A percentile compares a stretch with the other conserved stretches of the same genome.
Conservation (phyloP, 78 protist genomes). For the Dictyostelium capitatum region DNA sequence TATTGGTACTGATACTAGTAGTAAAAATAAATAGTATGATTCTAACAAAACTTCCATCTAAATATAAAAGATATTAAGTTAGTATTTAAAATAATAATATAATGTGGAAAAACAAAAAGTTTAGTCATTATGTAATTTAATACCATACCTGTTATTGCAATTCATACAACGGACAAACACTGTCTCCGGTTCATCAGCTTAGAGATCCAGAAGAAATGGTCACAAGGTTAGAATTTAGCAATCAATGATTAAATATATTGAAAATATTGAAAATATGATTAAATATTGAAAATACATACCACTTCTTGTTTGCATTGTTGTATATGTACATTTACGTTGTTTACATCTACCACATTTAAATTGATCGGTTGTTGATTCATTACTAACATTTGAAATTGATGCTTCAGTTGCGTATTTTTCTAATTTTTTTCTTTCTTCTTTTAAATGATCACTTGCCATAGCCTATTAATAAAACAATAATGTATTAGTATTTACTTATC, state of each 20-base stretch:
- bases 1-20: too few relatives aligned
- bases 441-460: conserved; percentile 67
- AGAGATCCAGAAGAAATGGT: too few relatives aligned
- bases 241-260: too few relatives aligned
- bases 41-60: background rate
- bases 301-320: conserved; percentile 93
- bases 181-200: conserved; percentile 88
- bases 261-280: too few relatives aligned
- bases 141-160: conserved; percentile 74
- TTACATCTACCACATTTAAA: conserved; percentile 92
- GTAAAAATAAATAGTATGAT: too few relatives aligned
- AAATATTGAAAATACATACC: background rate
- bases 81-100: background rate
- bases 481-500: background rate
- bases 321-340: conserved; percentile 84
- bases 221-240: too few relatives aligned
- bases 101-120: too few relatives aligned
- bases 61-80: background rate
- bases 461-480: conserved; percentile 26
- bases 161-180: conserved; percentile 86
- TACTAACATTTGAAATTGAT: background rate
- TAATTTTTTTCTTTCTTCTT: conserved; percentile 59
- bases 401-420: conserved; percentile 24
- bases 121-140: background rate
- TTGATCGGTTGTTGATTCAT: conserved; percentile 78